These are phyloP conservation scores for Alopecurus myosuroides DNA, from an alignment of 176 grass and related monocot genomes.

Conservation along the genomic window DNA sequence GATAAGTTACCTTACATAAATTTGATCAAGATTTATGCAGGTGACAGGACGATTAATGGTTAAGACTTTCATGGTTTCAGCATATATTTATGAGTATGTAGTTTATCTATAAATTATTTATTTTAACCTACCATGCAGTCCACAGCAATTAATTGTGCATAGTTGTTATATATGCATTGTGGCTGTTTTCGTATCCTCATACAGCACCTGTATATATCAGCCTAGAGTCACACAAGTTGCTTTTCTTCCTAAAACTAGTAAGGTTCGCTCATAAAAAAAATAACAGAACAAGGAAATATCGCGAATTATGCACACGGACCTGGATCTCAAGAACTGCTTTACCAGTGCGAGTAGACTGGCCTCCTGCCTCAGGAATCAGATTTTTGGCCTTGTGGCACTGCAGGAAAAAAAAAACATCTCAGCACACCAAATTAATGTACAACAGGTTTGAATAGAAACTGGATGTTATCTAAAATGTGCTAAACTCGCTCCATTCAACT, in stretches of 20 bases:
- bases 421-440: neutral
- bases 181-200: neutral
- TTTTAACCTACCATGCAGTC: neutral
- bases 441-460: neutral
- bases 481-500: neutral
- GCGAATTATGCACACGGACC: slow-evolving; percentile 10
- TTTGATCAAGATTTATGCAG: neutral
- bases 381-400: slow-evolving; percentile 99
- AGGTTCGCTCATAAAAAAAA: neutral
- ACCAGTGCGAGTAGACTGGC: slow-evolving; percentile 78
- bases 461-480: slow-evolving; percentile 1
- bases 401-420: slow-evolving; percentile 22
- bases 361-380: slow-evolving; percentile 79
- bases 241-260: neutral
- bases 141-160: neutral
- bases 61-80: neutral
- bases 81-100: neutral
- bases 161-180: neutral
- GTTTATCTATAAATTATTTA: neutral
- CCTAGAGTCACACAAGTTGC: neutral
- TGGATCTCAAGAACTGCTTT: slow-evolving; percentile 92
- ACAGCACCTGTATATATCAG: neutral
- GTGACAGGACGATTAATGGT: neutral
- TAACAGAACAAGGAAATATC: slow-evolving; percentile 6
- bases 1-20: neutral